Evolutionary conservation across 352 stramenopile species (phyloP), one percentile per base, ranked within the genome.

Genomic region (Phytophthora pluvialis): DNA sequence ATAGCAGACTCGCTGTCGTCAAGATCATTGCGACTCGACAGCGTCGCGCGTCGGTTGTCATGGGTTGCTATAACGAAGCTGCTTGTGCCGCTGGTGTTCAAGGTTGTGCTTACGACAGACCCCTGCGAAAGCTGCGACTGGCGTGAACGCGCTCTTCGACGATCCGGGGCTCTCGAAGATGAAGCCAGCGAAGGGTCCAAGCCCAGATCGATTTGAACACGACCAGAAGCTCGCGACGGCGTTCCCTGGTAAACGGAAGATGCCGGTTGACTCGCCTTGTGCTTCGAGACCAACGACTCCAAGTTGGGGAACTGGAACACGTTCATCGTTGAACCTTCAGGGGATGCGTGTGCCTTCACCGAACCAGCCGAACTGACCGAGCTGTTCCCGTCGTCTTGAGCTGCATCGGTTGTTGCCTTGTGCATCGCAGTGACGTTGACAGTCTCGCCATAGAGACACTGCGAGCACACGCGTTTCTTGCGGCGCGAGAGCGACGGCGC

Each of bases 391-490:
- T 57, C 50, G 32, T 57, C 38, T 1, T 48, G 45, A 9, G 21
- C n/a, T 28, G 35, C 26, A 25, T 50, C 57, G 0, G 55, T 45
- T 45, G 35, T 36, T 2, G 44, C 54, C 48, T 67, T 64, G 33
- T 66, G 64, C 51, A 67, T 64, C 21, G 55, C 49, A 31, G 51
- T 53, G 13, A 65, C 47, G 21, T 55, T 63, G 8, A 43, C 33
- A 2, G 73, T 81, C 29, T 75, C 53, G 11, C 77, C 78, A 56
- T 88, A 90, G n/a, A 90, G 58, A 74, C 83, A 93, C 25, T 67
- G 64, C 2, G 76, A 83, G 58, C 83, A 93, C 49, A 93, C 80
- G 21, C 81, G 78, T 51, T 86, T 86, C 72, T 93, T 90, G 49
- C 76, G 76, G 40, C 80, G 76, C 43, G 70, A 76, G 9, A 64